phyloP scores from a whole-genome alignment of 2,329 filamentous ascomycete genomes.

The Ophiostoma piceae region DNA sequence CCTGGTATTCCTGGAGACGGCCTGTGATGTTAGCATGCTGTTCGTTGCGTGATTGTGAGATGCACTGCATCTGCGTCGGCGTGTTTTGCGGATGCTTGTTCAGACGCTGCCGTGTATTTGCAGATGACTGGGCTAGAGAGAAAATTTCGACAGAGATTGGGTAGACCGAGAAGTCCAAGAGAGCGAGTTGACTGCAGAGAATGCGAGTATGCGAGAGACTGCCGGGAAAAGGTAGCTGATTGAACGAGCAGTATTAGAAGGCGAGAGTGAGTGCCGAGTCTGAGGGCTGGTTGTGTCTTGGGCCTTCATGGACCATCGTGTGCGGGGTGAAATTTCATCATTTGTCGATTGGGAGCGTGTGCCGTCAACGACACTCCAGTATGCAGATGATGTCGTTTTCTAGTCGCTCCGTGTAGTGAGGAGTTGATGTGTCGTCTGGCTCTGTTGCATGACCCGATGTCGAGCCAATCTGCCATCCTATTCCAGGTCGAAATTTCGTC shows the following conservation, averaged over 20 bases:
- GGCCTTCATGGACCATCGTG: neutral
- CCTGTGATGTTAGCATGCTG: slow-evolving; percentile 50
- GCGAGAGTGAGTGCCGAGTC: neutral
- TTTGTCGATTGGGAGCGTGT: neutral
- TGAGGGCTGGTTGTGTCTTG: neutral
- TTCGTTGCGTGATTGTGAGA: neutral
- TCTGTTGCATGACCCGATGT: neutral
- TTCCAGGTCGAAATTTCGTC: neutral
- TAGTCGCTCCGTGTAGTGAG: neutral
- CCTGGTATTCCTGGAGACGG: slow-evolving; percentile 99
- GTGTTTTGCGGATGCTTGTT: neutral
- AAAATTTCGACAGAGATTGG: neutral
- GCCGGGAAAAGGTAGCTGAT: neutral
- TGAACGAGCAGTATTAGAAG: neutral
- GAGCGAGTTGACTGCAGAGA: neutral
- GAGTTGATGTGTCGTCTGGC: neutral
- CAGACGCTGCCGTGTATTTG: neutral
- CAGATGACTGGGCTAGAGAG: neutral
- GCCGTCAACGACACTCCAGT: neutral
- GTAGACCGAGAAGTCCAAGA: neutral
- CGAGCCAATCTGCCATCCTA: neutral
- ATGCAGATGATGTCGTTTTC: neutral
- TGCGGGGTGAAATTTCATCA: neutral
- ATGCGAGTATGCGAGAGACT: neutral
- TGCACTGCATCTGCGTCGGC: neutral